Conservation (phyloP, 495 filamentous ascomycete genomes). For the Aspergillus saccharolyticus region DNA sequence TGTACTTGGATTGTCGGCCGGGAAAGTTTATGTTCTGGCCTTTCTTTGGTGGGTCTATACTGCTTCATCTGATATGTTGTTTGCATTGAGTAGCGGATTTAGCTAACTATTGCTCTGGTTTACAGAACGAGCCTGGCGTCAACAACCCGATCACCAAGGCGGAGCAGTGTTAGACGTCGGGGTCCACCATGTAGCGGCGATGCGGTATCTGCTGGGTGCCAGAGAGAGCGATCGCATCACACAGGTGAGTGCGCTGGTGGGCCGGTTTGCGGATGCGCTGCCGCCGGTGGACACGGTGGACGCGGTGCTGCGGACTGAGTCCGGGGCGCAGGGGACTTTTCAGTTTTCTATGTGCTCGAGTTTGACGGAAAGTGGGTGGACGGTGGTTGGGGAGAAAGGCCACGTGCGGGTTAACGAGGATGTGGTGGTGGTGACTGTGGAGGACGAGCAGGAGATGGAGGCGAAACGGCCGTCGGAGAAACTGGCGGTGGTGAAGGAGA, state of each 20-base stretch:
- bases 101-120: not conserved
- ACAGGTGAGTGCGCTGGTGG: conserved; percentile 47
- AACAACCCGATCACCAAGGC: conserved; percentile 59
- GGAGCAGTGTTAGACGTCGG: conserved; percentile 67
- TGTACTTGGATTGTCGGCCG: conserved; percentile 44
- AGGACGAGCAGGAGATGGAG: conserved; percentile 25
- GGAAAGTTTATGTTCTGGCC: conserved; percentile 19
- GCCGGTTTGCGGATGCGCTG: conserved; percentile 49
- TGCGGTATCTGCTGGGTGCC: conserved; percentile 47
- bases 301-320: conserved; percentile 49
- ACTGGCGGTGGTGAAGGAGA: conserved; percentile 54
- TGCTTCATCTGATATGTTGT: not conserved
- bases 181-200: conserved; percentile 58
- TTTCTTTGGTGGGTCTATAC: not conserved
- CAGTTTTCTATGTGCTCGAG: conserved; percentile 54
- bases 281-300: conserved; percentile 63
- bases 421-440: conserved; percentile 35
- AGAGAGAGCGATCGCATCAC: conserved; percentile 27
- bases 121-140: conserved; percentile 49
- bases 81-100: not conserved
- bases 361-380: conserved; percentile 48
- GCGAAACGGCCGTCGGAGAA: conserved; percentile 44
- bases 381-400: conserved; percentile 41
- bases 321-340: conserved; percentile 54
- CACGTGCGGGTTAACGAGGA: conserved; percentile 42